These are phyloP conservation scores for Nitzschia putrida DNA, from an alignment of 108 stramenopile genomes.

Conservation along the genomic window DNA sequence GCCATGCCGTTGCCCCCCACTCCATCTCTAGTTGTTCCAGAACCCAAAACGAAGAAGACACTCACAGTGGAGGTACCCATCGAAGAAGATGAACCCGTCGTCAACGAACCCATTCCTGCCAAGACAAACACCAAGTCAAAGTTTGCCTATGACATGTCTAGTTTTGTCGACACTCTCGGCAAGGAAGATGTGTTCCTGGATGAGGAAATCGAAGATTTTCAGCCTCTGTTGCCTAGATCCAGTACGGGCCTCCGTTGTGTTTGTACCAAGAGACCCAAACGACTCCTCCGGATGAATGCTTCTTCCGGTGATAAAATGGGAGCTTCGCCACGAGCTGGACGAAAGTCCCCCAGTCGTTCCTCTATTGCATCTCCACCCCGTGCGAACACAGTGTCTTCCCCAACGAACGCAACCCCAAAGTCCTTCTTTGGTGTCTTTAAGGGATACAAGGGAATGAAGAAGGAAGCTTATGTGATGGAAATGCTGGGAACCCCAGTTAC, in stretches of 20 bases:
- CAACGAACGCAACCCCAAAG: not conserved
- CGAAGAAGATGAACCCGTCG: too few relatives aligned
- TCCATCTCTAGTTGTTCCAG: too few relatives aligned
- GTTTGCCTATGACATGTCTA: slow-evolving; percentile 1
- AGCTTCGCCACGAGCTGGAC: too few relatives aligned
- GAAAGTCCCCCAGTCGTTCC: not conserved
- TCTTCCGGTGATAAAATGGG: too few relatives aligned
- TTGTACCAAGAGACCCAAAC: not conserved
- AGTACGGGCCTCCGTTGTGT: not conserved
- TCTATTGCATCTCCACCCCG: not conserved
- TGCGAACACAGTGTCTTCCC: not conserved
- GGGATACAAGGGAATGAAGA: not conserved
- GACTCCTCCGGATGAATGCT: not conserved
- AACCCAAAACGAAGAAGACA: too few relatives aligned
- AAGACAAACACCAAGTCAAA: not conserved
- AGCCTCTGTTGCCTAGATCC: not conserved
- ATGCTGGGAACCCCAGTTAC: not conserved
- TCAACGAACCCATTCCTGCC: too few relatives aligned
- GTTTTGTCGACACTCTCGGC: not conserved
- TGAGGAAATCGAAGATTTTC: not conserved
- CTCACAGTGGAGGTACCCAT: too few relatives aligned
- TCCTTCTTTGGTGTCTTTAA: not conserved
- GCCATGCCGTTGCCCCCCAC: too few relatives aligned
- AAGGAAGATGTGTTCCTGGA: not conserved
- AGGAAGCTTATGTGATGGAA: not conserved